These are phyloP conservation scores for Leccinum incarnatum DNA, from an alignment of 768 basidiomycete species.

Conservation along the genomic window DNA sequence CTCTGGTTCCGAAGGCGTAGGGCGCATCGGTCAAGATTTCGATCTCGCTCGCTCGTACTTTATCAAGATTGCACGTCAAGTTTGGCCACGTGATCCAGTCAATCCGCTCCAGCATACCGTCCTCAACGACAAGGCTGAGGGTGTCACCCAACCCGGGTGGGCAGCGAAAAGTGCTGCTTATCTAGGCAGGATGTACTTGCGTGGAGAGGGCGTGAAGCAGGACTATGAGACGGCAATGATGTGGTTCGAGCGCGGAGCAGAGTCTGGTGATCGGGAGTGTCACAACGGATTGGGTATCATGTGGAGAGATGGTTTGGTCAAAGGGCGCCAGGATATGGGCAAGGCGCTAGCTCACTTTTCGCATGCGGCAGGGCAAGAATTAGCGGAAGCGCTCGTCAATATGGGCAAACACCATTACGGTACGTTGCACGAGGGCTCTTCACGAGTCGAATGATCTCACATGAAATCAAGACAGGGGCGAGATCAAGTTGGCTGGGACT, in stretches of 20 bases:
- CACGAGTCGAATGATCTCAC: conserved; percentile 3
- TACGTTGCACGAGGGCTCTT: conserved; percentile 27
- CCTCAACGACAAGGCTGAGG: conserved; percentile 47
- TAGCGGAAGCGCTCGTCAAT: conserved; percentile 91
- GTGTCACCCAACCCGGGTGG: conserved; percentile 48
- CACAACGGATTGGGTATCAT: conserved; percentile 91
- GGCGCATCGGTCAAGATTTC: conserved; percentile 80
- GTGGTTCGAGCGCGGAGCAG: conserved; percentile 90
- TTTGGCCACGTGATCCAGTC: conserved; percentile 83
- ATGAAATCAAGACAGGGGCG: conserved; percentile 56
- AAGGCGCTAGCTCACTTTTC: conserved; percentile 68
- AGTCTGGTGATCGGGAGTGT: conserved; percentile 81
- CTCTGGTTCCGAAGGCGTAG: conserved; percentile 91
- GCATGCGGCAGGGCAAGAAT: conserved; percentile 80
- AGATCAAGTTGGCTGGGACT: conserved; percentile 59
- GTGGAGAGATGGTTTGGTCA: conserved; percentile 81
- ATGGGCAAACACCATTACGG: conserved; percentile 78
- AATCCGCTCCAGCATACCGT: conserved; percentile 48
- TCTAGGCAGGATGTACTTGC: conserved; percentile 88
- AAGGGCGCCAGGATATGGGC: conserved; percentile 62
- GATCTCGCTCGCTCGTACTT: conserved; percentile 80
- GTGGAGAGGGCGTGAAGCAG: conserved; percentile 86
- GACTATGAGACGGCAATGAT: conserved; percentile 77
- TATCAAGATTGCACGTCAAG: conserved; percentile 70
- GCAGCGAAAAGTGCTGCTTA: conserved; percentile 85